Base-by-base conservation (phyloP, 148 eudicot species). In the Cornus suecica region DNA sequence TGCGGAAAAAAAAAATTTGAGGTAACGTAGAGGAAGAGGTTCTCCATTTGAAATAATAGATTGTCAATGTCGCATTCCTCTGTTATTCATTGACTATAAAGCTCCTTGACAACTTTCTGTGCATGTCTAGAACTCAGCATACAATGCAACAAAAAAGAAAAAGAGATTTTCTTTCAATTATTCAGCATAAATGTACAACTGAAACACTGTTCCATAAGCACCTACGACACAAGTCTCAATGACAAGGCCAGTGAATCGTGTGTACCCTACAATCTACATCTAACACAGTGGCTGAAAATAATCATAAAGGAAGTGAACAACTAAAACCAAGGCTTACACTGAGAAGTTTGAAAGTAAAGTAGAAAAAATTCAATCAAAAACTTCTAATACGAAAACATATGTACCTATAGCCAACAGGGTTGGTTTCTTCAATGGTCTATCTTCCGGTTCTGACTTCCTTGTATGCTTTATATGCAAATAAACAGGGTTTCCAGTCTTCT, bases 331-430 rank as follows among this genome's bases (percentile, higher is more conserved):
- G 41, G 15, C 0, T 10, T 13, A 22, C 3, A 31, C 25, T 18
- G 27, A 65, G 4, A 18, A 8, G 28, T 2, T 27, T 16, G 32
- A 65, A 23, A 20, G 2, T 63, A 29, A 1, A 61, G 13, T 11
- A 74, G 6, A 0, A 31, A 4, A 66, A 42, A 13, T 23, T 42
- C 26, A 16, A 23, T 22, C 26, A 45, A 28, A 74, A 68, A 23
- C 20, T 14, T 66, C 27, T 41, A 22, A 1, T 10, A 28, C 25
- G 66, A 37, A 37, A 31, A 74, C 26, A 42, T 14, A 64, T 65
- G 71, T 90, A 94, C 98, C 98, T 76, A 94, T 94, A 51, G 99
- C 99, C 79, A 94, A 82, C 69, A 89, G 90, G 76, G 97, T 94
- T 10, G 99, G 99, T 79, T 94, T 94, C 84, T 94, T 94, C 60